Conservation (phyloP, 192 early-diverging fungal genomes). For the Coemansia asiatica region DNA sequence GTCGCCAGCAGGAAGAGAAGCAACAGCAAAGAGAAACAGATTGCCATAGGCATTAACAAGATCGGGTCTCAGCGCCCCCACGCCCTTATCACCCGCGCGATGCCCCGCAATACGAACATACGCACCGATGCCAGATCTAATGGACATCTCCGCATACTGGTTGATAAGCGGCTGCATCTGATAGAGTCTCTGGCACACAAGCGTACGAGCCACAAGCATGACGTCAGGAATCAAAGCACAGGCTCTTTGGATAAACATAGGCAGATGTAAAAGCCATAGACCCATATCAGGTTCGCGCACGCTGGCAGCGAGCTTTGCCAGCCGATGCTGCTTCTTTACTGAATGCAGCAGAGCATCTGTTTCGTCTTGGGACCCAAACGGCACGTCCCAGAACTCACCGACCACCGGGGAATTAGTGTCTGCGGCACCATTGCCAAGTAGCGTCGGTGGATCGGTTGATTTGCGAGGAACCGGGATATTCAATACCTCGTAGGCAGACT, state of each 20-base stretch:
- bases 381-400: constrained; percentile 35
- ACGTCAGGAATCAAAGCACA: constrained; percentile 44
- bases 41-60: constrained; percentile 36
- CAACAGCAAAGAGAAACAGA: constrained; percentile 44
- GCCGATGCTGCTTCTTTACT: constrained; percentile 10
- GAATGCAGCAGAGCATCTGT: background rate
- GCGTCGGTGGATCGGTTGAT: background rate
- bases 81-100: constrained; percentile 16
- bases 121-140: constrained; percentile 9
- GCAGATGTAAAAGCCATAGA: constrained; percentile 40
- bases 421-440: background rate
- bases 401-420: constrained; percentile 16
- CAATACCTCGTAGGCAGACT: constrained; percentile 45
- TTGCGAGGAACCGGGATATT: constrained; percentile 32
- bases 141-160: constrained; percentile 51
- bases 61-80: constrained; percentile 14
- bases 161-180: constrained; percentile 55
- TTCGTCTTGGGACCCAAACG: constrained; percentile 28
- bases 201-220: constrained; percentile 40
- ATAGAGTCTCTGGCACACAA: constrained; percentile 52
- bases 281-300: constrained; percentile 17
- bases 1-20: constrained; percentile 33
- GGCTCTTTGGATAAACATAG: constrained; percentile 43
- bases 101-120: constrained; percentile 16
- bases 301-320: constrained; percentile 43